Conservation (phyloP, 78 protist genomes). For the Pigoraptor vietnamica region DNA sequence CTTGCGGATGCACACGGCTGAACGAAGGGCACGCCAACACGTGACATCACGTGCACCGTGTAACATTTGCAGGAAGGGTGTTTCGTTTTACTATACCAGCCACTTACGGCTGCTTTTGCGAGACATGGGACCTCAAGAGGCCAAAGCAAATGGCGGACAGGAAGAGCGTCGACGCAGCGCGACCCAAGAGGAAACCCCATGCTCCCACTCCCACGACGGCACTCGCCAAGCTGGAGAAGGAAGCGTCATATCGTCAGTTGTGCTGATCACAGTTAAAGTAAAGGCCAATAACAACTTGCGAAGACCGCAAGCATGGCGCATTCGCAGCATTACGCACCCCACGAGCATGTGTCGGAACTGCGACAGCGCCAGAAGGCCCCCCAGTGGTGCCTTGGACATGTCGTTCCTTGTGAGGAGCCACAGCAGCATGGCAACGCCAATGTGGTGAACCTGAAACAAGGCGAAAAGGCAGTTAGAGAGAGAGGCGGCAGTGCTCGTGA, state of each 20-base stretch:
- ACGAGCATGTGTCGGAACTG: not conserved
- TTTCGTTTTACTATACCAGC: too few relatives aligned
- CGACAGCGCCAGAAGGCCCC: not conserved
- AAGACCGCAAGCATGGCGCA: not conserved
- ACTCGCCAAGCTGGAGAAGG: not conserved
- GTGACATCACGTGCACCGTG: too few relatives aligned
- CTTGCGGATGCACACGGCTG: too few relatives aligned
- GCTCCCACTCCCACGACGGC: not conserved
- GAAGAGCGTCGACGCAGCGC: not conserved
- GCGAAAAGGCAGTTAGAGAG: not conserved
- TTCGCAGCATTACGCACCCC: not conserved
- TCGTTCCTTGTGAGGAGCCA: not conserved
- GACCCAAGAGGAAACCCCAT: not conserved
- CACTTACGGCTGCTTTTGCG: not conserved
- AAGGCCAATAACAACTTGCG: not conserved
- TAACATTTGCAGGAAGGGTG: too few relatives aligned
- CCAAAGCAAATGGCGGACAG: not conserved
- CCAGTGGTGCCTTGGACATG: not conserved
- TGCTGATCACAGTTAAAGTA: too few relatives aligned
- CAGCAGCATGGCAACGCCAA: not conserved
- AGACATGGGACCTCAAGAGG: not conserved
- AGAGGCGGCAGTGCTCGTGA: not conserved
- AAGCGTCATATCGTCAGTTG: too few relatives aligned
- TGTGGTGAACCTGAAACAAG: not conserved
- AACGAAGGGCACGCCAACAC: too few relatives aligned